phyloP scores from a whole-genome alignment of 2,329 filamentous ascomycete genomes.

The Myriosclerotinia scirpicola region DNA sequence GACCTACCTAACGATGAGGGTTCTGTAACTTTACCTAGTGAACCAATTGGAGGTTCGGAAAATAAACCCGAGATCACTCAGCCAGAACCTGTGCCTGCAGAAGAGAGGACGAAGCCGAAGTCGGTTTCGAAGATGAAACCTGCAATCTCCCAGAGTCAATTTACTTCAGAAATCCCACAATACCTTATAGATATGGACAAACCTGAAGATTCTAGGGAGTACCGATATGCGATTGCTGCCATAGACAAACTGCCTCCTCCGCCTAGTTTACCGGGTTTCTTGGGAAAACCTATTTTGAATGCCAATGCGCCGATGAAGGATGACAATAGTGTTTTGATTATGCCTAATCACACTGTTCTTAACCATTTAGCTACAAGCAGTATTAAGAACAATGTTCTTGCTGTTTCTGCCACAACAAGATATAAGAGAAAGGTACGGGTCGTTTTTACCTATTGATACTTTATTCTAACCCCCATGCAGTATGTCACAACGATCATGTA shows the following conservation, averaged over 20 bases:
- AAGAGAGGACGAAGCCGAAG: slow-evolving; percentile 41
- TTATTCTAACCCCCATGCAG: slow-evolving; percentile 48
- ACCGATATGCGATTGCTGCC: slow-evolving; percentile 71
- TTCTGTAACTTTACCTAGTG: slow-evolving; percentile 26
- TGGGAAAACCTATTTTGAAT: slow-evolving; percentile 93
- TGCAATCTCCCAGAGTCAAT: slow-evolving; percentile 57
- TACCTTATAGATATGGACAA: slow-evolving; percentile 87
- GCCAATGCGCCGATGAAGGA: slow-evolving; percentile 91
- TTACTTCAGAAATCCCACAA: slow-evolving; percentile 73
- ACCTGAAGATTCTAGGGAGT: slow-evolving; percentile 72
- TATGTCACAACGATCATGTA: slow-evolving; percentile 98
- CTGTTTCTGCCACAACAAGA: slow-evolving; percentile 93
- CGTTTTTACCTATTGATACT: slow-evolving; percentile 1
- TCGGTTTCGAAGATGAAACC: slow-evolving; percentile 53
- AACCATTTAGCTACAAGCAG: slow-evolving; percentile 97
- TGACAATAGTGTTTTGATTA: slow-evolving; percentile 93
- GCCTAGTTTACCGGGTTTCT: slow-evolving; percentile 82
- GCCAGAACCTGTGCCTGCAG: slow-evolving; percentile 40
- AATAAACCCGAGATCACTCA: slow-evolving; percentile 23
- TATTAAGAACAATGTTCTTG: slow-evolving; percentile 94
- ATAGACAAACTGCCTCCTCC: slow-evolving; percentile 80
- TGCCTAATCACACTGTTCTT: slow-evolving; percentile 95
- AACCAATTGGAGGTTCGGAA: slow-evolving; percentile 27
- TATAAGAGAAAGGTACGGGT: slow-evolving; percentile 84
- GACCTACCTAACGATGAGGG: slow-evolving; percentile 52